Evolutionary conservation across 2,329 filamentous ascomycete species (phyloP).

Genomic region (Drechslerella coelobrocha): DNA sequence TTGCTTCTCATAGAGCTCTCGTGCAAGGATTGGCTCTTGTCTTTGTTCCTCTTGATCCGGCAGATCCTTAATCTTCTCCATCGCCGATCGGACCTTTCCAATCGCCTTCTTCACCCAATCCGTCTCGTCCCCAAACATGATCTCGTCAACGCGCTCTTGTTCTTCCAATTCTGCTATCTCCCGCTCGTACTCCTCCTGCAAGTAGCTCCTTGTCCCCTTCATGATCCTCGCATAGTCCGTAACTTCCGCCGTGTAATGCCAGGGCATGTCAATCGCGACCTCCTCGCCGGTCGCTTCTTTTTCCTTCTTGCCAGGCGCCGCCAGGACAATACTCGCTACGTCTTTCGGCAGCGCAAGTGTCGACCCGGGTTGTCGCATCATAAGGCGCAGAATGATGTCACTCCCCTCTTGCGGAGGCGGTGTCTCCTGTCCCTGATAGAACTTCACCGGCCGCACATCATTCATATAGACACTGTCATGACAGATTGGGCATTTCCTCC

Average conservation of each 20-base stretch:
- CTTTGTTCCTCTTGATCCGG: slow-evolving; percentile 33
- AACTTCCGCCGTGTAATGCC: slow-evolving; percentile 93
- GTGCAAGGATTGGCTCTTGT: slow-evolving; percentile 17
- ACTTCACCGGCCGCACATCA: slow-evolving; percentile 85
- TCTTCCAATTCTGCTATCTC: slow-evolving; percentile 76
- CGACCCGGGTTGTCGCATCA: slow-evolving; percentile 79
- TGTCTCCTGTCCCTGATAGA: slow-evolving; percentile 87
- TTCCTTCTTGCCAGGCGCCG: slow-evolving; percentile 11
- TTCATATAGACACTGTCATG: slow-evolving; percentile 92
- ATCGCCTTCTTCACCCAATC: slow-evolving; percentile 91
- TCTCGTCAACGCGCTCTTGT: slow-evolving; percentile 86
- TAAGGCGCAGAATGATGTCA: slow-evolving; percentile 86
- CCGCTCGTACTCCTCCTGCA: slow-evolving; percentile 77
- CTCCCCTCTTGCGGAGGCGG: slow-evolving; percentile 80
- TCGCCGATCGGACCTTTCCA: slow-evolving; percentile 73
- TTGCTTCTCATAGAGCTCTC: slow-evolving; percentile 30
- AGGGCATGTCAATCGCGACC: slow-evolving; percentile 72
- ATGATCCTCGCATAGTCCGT: slow-evolving; percentile 94
- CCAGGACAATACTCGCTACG: slow-evolving; percentile 64
- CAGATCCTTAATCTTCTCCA: slow-evolving; percentile 70
- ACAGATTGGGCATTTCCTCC: slow-evolving; percentile 96
- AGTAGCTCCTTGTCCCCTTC: slow-evolving; percentile 90
- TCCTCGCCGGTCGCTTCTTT: slow-evolving; percentile 4
- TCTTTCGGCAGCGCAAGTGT: slow-evolving; percentile 88
- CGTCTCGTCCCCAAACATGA: slow-evolving; percentile 90